phyloP scores from a whole-genome alignment of 2,329 filamentous ascomycete species.

The Penicillium sp. region DNA sequence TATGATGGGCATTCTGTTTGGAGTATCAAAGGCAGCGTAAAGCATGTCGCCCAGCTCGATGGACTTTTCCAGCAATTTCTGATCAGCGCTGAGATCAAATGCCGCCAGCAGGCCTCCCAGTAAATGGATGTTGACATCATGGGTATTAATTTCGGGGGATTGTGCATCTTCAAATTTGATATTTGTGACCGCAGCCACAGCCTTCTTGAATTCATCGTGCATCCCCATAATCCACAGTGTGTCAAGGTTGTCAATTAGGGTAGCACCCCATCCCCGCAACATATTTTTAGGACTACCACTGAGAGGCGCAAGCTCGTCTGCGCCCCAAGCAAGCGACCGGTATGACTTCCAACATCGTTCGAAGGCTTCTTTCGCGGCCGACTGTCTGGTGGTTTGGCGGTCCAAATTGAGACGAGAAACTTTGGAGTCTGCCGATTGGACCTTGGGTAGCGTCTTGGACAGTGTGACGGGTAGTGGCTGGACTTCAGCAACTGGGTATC shows the following conservation, averaged over 20 bases:
- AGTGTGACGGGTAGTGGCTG: neutral
- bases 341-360: conserved; percentile 76
- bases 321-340: conserved; percentile 70
- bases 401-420: conserved; percentile 4
- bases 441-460: neutral
- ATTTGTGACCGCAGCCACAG: conserved; percentile 60
- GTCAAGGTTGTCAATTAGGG: conserved; percentile 74
- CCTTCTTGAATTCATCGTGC: conserved; percentile 71
- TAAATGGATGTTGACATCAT: conserved; percentile 84
- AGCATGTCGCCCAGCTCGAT: conserved; percentile 73
- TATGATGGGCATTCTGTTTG: conserved; percentile 81
- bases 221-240: conserved; percentile 82
- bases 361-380: conserved; percentile 68
- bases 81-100: conserved; percentile 74
- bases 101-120: conserved; percentile 78
- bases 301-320: conserved; percentile 79
- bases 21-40: conserved; percentile 79
- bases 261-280: conserved; percentile 86
- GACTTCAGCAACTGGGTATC: conserved; percentile 7
- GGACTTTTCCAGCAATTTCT: conserved; percentile 72
- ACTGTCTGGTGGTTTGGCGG: conserved; percentile 18
- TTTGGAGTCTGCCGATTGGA: conserved; percentile 6
- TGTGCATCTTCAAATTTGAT: conserved; percentile 78
- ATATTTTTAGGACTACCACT: conserved; percentile 65
- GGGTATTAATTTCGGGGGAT: conserved; percentile 69